These are phyloP conservation scores for Xerocomellus intermedius DNA, from an alignment of 768 basidiomycete species.

Conservation along the genomic window DNA sequence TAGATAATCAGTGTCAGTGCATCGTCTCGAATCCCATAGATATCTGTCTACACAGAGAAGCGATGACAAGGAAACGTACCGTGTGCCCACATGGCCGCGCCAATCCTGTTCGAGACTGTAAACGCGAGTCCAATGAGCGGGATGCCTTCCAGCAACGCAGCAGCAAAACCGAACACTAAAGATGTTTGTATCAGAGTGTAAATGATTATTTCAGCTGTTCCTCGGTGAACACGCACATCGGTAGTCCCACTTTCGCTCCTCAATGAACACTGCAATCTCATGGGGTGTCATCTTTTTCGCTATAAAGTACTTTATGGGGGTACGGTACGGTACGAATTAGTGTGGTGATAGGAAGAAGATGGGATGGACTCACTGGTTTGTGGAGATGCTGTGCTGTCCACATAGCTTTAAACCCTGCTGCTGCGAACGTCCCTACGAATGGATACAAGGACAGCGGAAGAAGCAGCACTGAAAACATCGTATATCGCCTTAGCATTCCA, in stretches of 20 bases:
- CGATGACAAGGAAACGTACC: constrained; percentile 40
- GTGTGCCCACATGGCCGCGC: constrained; percentile 93
- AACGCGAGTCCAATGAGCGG: constrained; percentile 83
- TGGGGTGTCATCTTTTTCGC: constrained; percentile 76
- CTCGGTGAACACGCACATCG: constrained; percentile 44
- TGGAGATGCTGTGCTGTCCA: constrained; percentile 70
- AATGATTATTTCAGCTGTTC: neutral
- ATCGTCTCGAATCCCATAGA: too few relatives aligned
- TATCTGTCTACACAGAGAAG: neutral
- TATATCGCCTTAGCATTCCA: neutral
- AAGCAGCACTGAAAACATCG: constrained; percentile 45
- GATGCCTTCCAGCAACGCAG: constrained; percentile 76
- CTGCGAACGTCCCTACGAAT: constrained; percentile 57
- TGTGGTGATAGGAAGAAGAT: neutral
- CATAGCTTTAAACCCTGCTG: constrained; percentile 65
- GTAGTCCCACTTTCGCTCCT: constrained; percentile 91
- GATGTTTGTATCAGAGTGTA: neutral
- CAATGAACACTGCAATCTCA: constrained; percentile 74
- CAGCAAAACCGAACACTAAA: constrained; percentile 80
- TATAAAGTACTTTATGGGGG: constrained; percentile 64
- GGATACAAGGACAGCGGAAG: constrained; percentile 68
- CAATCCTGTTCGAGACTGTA: constrained; percentile 82
- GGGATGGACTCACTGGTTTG: constrained; percentile 47
- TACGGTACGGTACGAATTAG: neutral
- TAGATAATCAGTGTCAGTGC: constrained; percentile 21